Evolutionary conservation across 2,329 filamentous ascomycete species (phyloP).

Genomic region (Endothia cerciana): DNA sequence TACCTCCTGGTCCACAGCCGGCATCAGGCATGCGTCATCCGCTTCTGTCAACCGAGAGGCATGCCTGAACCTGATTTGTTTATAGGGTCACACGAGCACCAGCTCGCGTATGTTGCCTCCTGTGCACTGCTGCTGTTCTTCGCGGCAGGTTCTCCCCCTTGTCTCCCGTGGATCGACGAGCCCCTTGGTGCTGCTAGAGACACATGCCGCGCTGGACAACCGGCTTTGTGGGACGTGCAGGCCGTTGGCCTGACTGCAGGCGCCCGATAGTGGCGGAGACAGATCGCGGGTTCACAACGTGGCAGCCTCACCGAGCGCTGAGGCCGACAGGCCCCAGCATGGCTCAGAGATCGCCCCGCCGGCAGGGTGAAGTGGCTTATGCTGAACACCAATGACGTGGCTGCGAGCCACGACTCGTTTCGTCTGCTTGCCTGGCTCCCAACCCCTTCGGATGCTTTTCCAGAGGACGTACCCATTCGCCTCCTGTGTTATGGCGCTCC

Average conservation of each 20-base stretch:
- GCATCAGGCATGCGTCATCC: too few relatives aligned
- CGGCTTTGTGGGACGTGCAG: constrained; percentile 22
- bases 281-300: constrained; percentile 20
- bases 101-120: not conserved
- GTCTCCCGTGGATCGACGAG: not conserved
- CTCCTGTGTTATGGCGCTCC: not conserved
- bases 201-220: constrained; percentile 14
- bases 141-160: not conserved
- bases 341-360: constrained; percentile 10
- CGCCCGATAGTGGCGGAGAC: constrained; percentile 24
- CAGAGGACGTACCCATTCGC: too few relatives aligned
- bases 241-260: constrained; percentile 21
- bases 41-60: not conserved
- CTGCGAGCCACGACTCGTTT: not conserved
- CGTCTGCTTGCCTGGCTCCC: not conserved
- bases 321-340: constrained; percentile 11
- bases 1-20: not conserved
- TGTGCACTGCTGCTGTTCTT: not conserved
- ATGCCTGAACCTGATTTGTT: not conserved
- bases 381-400: constrained; percentile 9
- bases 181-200: not conserved
- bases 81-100: not conserved
- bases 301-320: constrained; percentile 16
- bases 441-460: not conserved
- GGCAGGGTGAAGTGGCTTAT: not conserved